Base-by-base conservation (phyloP, 352 stramenopile species). In the Albugo laibachii region DNA sequence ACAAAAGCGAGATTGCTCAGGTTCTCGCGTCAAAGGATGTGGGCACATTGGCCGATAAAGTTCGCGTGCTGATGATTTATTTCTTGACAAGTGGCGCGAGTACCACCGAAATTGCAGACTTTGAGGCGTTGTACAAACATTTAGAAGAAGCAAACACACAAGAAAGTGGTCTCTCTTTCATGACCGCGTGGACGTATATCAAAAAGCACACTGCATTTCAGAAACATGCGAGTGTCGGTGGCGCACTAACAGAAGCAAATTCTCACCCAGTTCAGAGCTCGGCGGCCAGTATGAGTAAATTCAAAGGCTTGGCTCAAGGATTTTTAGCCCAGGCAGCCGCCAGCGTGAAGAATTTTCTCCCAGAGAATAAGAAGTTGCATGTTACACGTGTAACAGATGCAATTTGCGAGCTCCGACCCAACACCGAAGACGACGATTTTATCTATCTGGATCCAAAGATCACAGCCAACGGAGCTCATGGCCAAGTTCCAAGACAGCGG, bases 401-500 rank as follows among this genome's bases (percentile, higher is more conserved):
- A 34, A 84, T 89, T 56, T 87, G 74, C 50, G 77, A 89, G 43
- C 62, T 89, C 51, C 65, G 70, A 39, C 66, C 73, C 2, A 80
- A 72, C 56, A 89, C 74, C 1, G 77, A 89, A 55, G 77, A 89
- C 57, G 77, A 89, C 16, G 71, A 57, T 34, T 89, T 82, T 43
- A 50, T 89, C 45, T 89, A 89, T 45, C 59, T 89, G 58, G 77
- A 89, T 49, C 77, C 77, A n/a, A 89, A 82, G 68, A 87, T 89
- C 49, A 31, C 24, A 31, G 24, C 24, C 24, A 86, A 84, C 47
- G 13, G 35, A 2, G 71, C 59, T 13, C 59, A 69, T 24, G 66
- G 77, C 5, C 58, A 81, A 10, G 69, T 89, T 18, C 77, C 77
- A 2, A 59, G 77, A 35, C 77, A 87, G 55, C 67, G 74, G 39